Conservation (phyloP, 495 filamentous ascomycete species). For the Aspergillus ellipticus region DNA sequence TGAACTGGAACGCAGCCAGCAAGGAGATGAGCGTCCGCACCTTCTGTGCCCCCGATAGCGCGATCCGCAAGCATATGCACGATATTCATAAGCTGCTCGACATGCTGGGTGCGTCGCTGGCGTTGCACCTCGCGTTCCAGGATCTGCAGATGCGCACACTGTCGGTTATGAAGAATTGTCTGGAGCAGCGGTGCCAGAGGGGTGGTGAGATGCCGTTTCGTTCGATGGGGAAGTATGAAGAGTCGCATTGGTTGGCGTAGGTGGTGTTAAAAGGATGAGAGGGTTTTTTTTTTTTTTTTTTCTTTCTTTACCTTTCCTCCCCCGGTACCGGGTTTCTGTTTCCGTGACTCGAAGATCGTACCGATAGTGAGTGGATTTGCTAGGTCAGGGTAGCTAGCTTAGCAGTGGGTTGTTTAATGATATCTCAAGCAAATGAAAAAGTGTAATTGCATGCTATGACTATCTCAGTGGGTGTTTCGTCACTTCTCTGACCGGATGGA, state of each 20-base stretch:
- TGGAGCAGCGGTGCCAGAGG: slow-evolving; percentile 13
- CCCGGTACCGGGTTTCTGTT: too few species aligned
- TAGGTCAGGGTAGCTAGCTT: not conserved
- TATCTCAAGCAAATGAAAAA: too few species aligned
- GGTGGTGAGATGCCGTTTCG: not conserved
- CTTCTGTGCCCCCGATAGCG: slow-evolving; percentile 52
- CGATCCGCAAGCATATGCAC: slow-evolving; percentile 51
- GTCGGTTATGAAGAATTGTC: slow-evolving; percentile 28
- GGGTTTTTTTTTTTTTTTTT: not conserved
- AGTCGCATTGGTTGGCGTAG: not conserved
- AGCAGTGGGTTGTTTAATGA: too few species aligned
- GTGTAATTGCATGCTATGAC: too few species aligned
- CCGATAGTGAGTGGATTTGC: too few species aligned
- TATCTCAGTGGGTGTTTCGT: too few species aligned
- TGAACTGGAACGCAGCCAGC: slow-evolving; percentile 48
- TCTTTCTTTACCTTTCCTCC: not conserved
- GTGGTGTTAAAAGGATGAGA: not conserved
- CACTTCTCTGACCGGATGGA: too few species aligned
- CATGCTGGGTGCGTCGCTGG: slow-evolving; percentile 45
- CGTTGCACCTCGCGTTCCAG: slow-evolving; percentile 37
- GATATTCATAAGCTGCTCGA: slow-evolving; percentile 51
- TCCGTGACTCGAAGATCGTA: too few species aligned
- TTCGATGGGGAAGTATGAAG: not conserved
- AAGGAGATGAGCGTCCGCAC: slow-evolving; percentile 53
- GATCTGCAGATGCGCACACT: slow-evolving; percentile 30